Conservation (phyloP, 208 protist species). For the Wallacemonas collosoma region DNA sequence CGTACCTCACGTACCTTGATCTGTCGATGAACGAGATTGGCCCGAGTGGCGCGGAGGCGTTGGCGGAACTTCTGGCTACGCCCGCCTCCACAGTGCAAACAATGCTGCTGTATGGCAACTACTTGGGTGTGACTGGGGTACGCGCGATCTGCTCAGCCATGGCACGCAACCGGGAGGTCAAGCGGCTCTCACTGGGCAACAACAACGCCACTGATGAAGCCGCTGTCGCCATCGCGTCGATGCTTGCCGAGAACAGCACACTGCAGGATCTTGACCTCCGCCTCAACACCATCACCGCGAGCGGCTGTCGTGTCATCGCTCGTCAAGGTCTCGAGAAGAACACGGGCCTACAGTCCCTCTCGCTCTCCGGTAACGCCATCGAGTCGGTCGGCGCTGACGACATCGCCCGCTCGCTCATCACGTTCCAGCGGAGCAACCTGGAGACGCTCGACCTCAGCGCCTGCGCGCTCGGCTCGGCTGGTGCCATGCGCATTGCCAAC, state of each 20-base stretch:
- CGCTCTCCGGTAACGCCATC: conserved; percentile 75
- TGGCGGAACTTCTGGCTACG: conserved; percentile 62
- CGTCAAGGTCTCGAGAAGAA: conserved; percentile 74
- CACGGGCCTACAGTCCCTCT: conserved; percentile 48
- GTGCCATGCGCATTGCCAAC: conserved; percentile 71
- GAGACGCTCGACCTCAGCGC: conserved; percentile 71
- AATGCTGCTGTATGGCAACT: conserved; percentile 82
- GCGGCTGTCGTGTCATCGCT: conserved; percentile 48
- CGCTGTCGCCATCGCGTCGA: conserved; percentile 50
- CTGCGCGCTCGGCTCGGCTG: conserved; percentile 60
- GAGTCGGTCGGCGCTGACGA: conserved; percentile 67
- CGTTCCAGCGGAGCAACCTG: conserved; percentile 54
- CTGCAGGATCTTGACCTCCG: conserved; percentile 78
- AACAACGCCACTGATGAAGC: conserved; percentile 83
- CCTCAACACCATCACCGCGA: conserved; percentile 73
- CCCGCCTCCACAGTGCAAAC: conserved; percentile 47
- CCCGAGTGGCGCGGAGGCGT: conserved; percentile 49
- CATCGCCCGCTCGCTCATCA: conserved; percentile 55
- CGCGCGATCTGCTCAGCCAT: conserved; percentile 55
- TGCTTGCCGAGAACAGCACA: conserved; percentile 75
- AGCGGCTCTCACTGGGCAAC: conserved; percentile 69
- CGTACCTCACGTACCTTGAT: conserved; percentile 82
- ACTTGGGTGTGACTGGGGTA: conserved; percentile 57
- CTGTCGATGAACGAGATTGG: conserved; percentile 88
- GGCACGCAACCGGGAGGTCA: conserved; percentile 58